phyloP scores from a whole-genome alignment of 2,329 filamentous ascomycete species.

The Dactylonectria estremocensis region DNA sequence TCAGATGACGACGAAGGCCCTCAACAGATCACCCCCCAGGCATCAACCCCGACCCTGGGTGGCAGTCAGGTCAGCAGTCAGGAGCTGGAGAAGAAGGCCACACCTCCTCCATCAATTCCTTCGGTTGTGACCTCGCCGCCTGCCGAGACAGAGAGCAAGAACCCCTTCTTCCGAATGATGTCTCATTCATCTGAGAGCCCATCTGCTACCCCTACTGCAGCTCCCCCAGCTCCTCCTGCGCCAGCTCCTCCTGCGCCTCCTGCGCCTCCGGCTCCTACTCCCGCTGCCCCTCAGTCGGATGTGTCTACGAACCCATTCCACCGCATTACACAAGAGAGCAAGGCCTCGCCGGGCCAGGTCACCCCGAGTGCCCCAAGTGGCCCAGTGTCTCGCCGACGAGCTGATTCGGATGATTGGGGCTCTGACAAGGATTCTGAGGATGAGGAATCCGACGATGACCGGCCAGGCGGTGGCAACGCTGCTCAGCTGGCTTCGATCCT shows the following conservation, averaged over 20 bases:
- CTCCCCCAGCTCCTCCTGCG: conserved; percentile 61
- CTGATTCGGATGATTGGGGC: conserved; percentile 83
- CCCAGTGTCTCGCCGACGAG: conserved; percentile 68
- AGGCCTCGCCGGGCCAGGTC: conserved; percentile 58
- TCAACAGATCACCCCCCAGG: conserved; percentile 76
- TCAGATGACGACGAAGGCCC: conserved; percentile 87
- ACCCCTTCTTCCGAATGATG: conserved; percentile 95
- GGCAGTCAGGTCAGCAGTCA: conserved; percentile 68
- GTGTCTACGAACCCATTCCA: conserved; percentile 97
- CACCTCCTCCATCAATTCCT: conserved; percentile 62
- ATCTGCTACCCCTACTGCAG: conserved; percentile 59
- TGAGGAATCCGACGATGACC: conserved; percentile 75
- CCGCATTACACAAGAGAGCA: conserved; percentile 79
- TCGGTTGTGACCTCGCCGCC: conserved; percentile 66
- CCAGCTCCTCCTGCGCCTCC: conserved; percentile 57
- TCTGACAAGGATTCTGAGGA: conserved; percentile 75
- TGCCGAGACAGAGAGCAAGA: conserved; percentile 85
- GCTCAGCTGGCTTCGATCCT: conserved; percentile 95
- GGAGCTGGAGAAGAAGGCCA: conserved; percentile 67
- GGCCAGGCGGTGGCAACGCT: conserved; percentile 84
- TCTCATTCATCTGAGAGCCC: conserved; percentile 74
- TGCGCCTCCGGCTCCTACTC: conserved; percentile 54
- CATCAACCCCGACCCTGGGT: conserved; percentile 70
- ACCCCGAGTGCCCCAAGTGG: conserved; percentile 64
- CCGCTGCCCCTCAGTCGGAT: conserved; percentile 62